Evolutionary conservation across 2,329 filamentous ascomycete species (phyloP).

Genomic region (Xylariaceae sp.): DNA sequence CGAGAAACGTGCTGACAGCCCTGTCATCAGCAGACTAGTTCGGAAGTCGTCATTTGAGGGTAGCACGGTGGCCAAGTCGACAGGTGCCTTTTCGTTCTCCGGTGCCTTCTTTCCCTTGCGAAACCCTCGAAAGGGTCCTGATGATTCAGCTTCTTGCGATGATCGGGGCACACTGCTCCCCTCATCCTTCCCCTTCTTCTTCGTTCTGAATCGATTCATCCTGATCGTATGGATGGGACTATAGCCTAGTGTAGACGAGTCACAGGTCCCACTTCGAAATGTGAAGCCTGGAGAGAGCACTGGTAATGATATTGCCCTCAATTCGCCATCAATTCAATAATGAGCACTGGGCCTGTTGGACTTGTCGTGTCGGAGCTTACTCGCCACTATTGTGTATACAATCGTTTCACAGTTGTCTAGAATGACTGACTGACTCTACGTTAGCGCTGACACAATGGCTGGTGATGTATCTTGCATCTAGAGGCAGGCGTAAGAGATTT

Average conservation of each 20-base stretch:
- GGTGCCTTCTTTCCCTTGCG: conserved; percentile 51
- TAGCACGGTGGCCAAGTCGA: conserved; percentile 71
- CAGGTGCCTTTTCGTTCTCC: conserved; percentile 58
- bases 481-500: no score
- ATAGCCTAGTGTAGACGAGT: not conserved
- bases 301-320: not conserved
- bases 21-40: conserved; percentile 93
- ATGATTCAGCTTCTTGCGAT: conserved; percentile 53
- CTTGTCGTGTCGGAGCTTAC: no score
- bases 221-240: conserved; percentile 5
- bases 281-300: not conserved
- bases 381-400: no score
- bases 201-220: conserved; percentile 76
- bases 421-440: no score
- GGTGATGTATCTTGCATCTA: no score
- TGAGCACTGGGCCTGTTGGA: no score
- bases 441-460: no score
- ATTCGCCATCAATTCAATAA: no score
- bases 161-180: conserved; percentile 43
- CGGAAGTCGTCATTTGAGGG: conserved; percentile 87
- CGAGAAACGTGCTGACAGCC: conserved; percentile 89
- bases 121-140: conserved; percentile 52
- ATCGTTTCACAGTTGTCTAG: no score
- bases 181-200: conserved; percentile 66
- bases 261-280: not conserved